These are phyloP conservation scores for Globisporangium paddicum DNA, from an alignment of 352 stramenopile genomes.

Conservation along the genomic window DNA sequence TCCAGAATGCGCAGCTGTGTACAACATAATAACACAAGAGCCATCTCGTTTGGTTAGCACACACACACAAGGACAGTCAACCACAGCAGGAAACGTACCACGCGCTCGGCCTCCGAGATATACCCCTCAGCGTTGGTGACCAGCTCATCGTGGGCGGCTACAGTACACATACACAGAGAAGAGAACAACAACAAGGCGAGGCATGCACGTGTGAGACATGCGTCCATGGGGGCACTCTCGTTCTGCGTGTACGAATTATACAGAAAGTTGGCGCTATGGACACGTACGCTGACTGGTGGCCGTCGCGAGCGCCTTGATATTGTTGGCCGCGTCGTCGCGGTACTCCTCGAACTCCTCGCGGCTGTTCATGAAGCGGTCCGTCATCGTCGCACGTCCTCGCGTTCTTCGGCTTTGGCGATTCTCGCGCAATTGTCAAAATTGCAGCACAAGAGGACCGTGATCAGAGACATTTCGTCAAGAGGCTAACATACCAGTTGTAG, in stretches of 20 bases:
- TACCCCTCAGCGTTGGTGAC: constrained; percentile 46
- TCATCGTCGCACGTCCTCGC: constrained; percentile 48
- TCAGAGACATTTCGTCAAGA: too few relatives aligned
- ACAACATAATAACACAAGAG: constrained; percentile 1
- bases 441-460: neutral
- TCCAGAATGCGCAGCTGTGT: constrained; percentile 73
- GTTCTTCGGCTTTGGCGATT: neutral
- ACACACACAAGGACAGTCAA: too few relatives aligned
- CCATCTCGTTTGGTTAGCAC: too few relatives aligned
- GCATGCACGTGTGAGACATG: neutral
- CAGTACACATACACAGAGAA: constrained; percentile 6
- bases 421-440: neutral
- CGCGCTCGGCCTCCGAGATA: constrained; percentile 70
- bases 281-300: constrained; percentile 20
- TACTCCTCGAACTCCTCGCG: constrained; percentile 81
- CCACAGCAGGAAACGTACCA: too few relatives aligned
- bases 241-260: neutral
- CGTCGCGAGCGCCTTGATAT: constrained; percentile 53
- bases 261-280: too few relatives aligned
- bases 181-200: neutral
- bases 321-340: constrained; percentile 59
- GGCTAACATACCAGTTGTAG: too few relatives aligned
- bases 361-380: constrained; percentile 67
- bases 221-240: neutral
- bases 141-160: constrained; percentile 41